Evolutionary conservation across 1,139 yeast genomes (phyloP).

Genomic region (Diutina catenulata): DNA sequence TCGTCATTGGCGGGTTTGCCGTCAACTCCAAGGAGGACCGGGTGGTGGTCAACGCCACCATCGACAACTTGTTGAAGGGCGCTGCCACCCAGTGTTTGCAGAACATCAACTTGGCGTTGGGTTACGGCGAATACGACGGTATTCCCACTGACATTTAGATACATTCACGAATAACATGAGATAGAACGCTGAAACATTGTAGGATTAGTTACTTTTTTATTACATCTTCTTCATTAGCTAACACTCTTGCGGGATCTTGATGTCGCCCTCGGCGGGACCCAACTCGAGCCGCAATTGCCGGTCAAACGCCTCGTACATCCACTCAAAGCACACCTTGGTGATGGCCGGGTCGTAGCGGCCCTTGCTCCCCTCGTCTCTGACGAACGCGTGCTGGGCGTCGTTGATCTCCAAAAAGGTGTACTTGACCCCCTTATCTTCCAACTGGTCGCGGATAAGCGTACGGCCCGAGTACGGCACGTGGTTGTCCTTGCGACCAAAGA

Average conservation of each 20-base stretch:
- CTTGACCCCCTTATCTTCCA: conserved; percentile 47
- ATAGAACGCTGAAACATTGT: neutral
- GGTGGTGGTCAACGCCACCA: conserved; percentile 88
- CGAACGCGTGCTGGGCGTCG: conserved; percentile 77
- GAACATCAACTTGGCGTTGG: conserved; percentile 81
- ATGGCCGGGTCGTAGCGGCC: conserved; percentile 73
- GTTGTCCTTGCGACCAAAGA: conserved; percentile 70
- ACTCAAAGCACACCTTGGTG: conserved; percentile 54
- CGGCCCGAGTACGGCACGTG: conserved; percentile 77
- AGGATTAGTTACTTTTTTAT: conserved; percentile 12
- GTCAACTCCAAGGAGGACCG: conserved; percentile 82
- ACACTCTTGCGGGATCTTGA: no score
- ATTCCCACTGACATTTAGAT: conserved; percentile 41
- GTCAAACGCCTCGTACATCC: conserved; percentile 60
- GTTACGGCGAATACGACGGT: conserved; percentile 90
- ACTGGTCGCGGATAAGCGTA: conserved; percentile 52
- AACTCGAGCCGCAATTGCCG: conserved; percentile 55
- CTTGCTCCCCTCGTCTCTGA: conserved; percentile 67
- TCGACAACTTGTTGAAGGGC: conserved; percentile 91
- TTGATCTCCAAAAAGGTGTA: conserved; percentile 66
- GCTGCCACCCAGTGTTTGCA: conserved; percentile 98
- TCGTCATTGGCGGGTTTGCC: conserved; percentile 90
- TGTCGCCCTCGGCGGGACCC: conserved; percentile 47
- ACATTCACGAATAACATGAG: neutral
- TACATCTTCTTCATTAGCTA: conserved; percentile 54